phyloP scores from a whole-genome alignment of 106 monocot species.

The Allium sativum region DNA sequence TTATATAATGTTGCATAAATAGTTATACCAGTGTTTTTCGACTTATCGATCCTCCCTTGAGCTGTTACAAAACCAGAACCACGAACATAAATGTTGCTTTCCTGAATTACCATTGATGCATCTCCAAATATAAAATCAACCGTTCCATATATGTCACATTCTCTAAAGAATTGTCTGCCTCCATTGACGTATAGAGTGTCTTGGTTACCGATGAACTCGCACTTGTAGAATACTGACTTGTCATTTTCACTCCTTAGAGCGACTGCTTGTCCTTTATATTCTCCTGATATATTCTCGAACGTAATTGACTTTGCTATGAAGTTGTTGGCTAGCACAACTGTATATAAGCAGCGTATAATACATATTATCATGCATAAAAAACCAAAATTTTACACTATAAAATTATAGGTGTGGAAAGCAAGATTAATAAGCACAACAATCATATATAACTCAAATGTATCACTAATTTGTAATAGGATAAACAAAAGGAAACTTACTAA shows the following conservation, averaged over 20 bases:
- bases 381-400: too few species aligned
- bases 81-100: neutral
- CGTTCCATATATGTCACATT: constrained; percentile 7
- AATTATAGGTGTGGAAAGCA: too few species aligned
- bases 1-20: too few species aligned
- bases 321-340: constrained; percentile 1
- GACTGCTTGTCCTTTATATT: constrained; percentile 64
- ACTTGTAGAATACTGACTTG: constrained; percentile 1
- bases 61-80: too few species aligned
- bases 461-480: neutral
- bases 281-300: constrained; percentile 54
- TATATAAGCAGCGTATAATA: neutral
- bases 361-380: too few species aligned
- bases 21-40: neutral
- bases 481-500: neutral
- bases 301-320: neutral
- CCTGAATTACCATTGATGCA: neutral
- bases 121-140: constrained; percentile 7
- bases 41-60: constrained; percentile 2
- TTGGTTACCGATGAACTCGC: constrained; percentile 4
- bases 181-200: constrained; percentile 3
- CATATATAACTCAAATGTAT: neutral
- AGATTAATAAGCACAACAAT: neutral
- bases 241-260: constrained; percentile 29
- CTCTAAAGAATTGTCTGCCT: constrained; percentile 1